Evolutionary conservation across 192 early-diverging fungal species (phyloP), one percentile per base, ranked within the genome.

Genomic region (Mortierella hygrophila): DNA sequence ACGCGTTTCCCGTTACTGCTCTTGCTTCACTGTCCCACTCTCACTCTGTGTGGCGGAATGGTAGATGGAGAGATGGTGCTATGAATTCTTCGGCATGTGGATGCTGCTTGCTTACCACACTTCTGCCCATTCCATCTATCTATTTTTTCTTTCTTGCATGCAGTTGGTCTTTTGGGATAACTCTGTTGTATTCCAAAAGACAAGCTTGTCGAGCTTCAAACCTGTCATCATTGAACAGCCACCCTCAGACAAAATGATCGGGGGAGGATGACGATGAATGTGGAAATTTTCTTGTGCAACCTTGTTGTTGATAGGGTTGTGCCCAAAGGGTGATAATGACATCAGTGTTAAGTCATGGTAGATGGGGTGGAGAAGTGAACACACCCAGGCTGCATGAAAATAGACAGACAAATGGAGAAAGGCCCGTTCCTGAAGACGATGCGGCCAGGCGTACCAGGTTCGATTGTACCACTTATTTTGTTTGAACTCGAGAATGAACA

Each of bases 121-220:
- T 4, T 65, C 60, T 32, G 26, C 6, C n/a, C 8, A n/a, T 29
- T 65, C 60, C n/a, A 15, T 65, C 60, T 29, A 15, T 65, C 60
- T 13, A 23, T 32, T 15, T 11, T 35, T 32, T n/a, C 2, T 60
- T 32, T 29, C 26, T 15, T 15, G 2, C 60, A 29, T 13, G 29
- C n/a, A 29, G 9, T 32, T 65, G 60, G 60, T 65, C 60, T 65
- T 65, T 65, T 65, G 60, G 60, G 60, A 65, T 65, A 65, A 15
- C 60, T 32, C n/a, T 60, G 11, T 15, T 46, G 11, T 46, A 26
- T 13, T 15, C 60, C 29, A 26, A 26, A 32, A 60, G 55, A 15
- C 8, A 16, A 65, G 29, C 11, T 15, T 13, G 2, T 29, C 57
- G 0, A 23, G 26, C 8, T 57, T 57, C 8, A 26, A n/a, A 23